Base-by-base conservation (phyloP, 208 protist genomes). In the Tritrichomonas foetus region DNA sequence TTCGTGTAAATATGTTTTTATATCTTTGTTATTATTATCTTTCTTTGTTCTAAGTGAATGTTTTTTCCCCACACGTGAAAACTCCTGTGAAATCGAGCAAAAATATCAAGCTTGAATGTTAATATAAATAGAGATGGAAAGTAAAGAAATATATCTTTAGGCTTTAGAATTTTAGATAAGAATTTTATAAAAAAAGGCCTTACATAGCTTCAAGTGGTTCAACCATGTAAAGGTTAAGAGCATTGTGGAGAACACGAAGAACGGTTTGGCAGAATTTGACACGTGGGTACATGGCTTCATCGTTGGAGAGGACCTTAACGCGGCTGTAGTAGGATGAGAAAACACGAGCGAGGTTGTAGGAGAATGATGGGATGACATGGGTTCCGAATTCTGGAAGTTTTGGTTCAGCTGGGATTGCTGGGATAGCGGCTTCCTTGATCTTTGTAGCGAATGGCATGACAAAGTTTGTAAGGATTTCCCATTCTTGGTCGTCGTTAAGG, bases 401-500 rank as follows among this genome's bases (percentile, higher is more conserved):
- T 50, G 74, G 74, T 30, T 25, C 74, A 30, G 74, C 41, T 50
- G 74, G 74, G 13, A 82, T 44, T 25, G 30, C 74, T 82, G 74
- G 74, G 33, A 82, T 82, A 20, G 41, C 74, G n/a, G 74, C 74
- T 9, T 36, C 20, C 14, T 47, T 41, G n/a, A 36, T 44, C 41
- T 50, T 20, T 22, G 74, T 47, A 82, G 74, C 74, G 74, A 82
- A 82, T 22, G 74, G 41, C 74, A 82, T 82, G 41, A 82, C n/a
- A 36, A 50, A 82, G 41, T 82, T 82, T 82, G 74, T 82, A 30
- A 82, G 74, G 41, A 82, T 53, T 82, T 82, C 74, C 74, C 74
- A 82, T 30, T 25, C 74, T 25, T 47, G n/a, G 47, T 33, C 41
- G 14, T 82, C 74, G 41, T 47, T 82, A 8, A 53, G 9, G 41